These are phyloP conservation scores for Geotrichum reessii DNA, from an alignment of 1,139 yeast species.

Conservation along the genomic window DNA sequence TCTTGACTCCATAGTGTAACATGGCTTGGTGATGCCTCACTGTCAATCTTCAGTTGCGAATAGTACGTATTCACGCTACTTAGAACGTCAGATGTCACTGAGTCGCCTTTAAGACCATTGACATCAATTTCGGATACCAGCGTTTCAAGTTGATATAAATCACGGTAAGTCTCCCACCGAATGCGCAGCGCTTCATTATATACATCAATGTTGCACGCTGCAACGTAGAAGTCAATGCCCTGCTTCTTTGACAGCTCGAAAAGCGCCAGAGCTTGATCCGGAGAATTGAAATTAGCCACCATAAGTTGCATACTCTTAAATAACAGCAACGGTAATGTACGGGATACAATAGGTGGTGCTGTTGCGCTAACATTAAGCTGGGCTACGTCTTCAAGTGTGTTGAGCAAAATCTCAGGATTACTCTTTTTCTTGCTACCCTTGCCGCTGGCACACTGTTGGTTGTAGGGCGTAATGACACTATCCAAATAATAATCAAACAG, in stretches of 20 bases:
- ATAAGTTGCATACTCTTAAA: conserved; percentile 27
- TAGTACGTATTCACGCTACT: conserved; percentile 11
- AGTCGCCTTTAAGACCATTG: conserved; percentile 41
- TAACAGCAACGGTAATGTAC: conserved; percentile 23
- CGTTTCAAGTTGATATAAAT: conserved; percentile 35
- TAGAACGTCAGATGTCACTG: conserved; percentile 34
- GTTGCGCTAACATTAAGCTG: conserved; percentile 18
- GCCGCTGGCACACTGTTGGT: not conserved
- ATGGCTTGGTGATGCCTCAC: conserved; percentile 18
- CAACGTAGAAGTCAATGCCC: conserved; percentile 37
- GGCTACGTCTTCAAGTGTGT: conserved; percentile 17
- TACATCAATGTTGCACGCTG: conserved; percentile 40
- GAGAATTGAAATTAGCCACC: conserved; percentile 33
- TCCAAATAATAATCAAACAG: conserved; percentile 26
- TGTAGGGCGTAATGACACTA: not conserved
- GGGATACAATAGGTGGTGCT: conserved; percentile 19
- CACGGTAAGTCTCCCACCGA: conserved; percentile 40
- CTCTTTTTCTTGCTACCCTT: not conserved
- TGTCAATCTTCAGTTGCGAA: not conserved
- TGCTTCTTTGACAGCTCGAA: conserved; percentile 38
- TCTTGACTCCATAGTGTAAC: conserved; percentile 35
- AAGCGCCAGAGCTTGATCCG: conserved; percentile 38
- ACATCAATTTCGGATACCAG: conserved; percentile 40
- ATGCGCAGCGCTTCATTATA: conserved; percentile 39
- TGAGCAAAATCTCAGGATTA: conserved; percentile 10